Conservation (phyloP, 2,329 filamentous ascomycete genomes). For the Sporothrix globosa region DNA sequence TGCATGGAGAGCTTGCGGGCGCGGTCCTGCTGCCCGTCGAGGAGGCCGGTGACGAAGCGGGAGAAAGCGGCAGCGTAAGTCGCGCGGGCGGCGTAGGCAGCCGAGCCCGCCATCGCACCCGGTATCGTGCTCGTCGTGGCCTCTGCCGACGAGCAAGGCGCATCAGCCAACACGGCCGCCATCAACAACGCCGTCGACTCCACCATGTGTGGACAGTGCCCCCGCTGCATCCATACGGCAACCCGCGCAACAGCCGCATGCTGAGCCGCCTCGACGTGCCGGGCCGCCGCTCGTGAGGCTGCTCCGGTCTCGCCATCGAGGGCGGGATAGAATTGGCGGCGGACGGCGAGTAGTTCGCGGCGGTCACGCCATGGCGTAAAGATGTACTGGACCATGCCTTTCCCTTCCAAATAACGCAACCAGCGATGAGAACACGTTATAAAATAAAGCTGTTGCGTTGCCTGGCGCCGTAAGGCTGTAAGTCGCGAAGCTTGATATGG, state of each 20-base stretch:
- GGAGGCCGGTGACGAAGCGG: constrained; percentile 74
- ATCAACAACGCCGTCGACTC: constrained; percentile 76
- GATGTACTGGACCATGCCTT: constrained; percentile 67
- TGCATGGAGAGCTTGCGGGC: constrained; percentile 73
- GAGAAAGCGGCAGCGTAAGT: constrained; percentile 74
- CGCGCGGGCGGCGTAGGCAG: constrained; percentile 38
- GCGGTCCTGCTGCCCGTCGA: constrained; percentile 73
- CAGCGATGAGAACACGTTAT: background rate
- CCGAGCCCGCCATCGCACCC: constrained; percentile 33
- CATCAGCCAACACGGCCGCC: constrained; percentile 69
- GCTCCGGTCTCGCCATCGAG: constrained; percentile 30
- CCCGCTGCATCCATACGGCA: constrained; percentile 71
- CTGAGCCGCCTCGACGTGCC: constrained; percentile 42
- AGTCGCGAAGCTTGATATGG: background rate
- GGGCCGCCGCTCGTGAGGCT: background rate
- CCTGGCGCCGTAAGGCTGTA: background rate
- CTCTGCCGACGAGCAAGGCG: background rate
- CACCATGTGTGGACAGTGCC: constrained; percentile 75
- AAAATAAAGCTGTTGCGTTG: background rate
- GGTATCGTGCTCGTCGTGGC: background rate
- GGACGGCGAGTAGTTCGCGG: constrained; percentile 66
- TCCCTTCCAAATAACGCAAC: background rate
- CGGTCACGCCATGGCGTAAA: constrained; percentile 74
- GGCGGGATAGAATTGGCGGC: constrained; percentile 64
- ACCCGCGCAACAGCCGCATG: constrained; percentile 60